Evolutionary conservation across 140 eudicot species (phyloP).

Genomic region (Senecio squalidus): DNA sequence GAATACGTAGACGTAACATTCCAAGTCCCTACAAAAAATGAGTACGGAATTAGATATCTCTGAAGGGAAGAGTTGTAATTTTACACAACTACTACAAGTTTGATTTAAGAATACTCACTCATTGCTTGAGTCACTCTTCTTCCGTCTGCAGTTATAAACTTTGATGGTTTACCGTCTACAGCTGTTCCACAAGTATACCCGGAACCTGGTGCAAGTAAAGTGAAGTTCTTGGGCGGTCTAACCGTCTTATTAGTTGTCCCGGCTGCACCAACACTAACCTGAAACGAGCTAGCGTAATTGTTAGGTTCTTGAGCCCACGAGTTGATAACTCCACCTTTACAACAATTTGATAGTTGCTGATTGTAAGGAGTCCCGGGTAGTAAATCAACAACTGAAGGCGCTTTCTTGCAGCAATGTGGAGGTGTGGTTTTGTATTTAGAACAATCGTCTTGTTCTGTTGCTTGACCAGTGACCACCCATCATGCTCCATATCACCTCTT

Average conservation of each 20-base stretch:
- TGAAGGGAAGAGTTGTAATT: conserved; percentile 12
- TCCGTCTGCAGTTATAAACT: conserved; percentile 39
- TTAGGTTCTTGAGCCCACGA: no score
- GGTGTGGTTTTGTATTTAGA: conserved; percentile 45
- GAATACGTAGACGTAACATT: conserved; percentile 90
- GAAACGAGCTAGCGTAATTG: no score
- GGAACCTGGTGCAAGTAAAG: conserved; percentile 30
- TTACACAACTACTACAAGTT: conserved; percentile 7
- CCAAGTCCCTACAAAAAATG: conserved; percentile 87
- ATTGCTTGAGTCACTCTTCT: conserved; percentile 79
- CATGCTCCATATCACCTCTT: conserved; percentile 91
- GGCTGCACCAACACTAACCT: no score
- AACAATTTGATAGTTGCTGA: no score
- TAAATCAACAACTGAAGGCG: conserved; percentile 64
- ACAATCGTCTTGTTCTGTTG: conserved; percentile 85
- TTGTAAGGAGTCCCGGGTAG: conserved; percentile 57
- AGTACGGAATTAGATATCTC: conserved; percentile 6
- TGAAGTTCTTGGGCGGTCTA: neutral
- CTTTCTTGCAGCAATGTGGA: conserved; percentile 82
- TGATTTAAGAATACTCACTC: neutral
- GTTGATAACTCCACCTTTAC: no score
- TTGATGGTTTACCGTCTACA: no score
- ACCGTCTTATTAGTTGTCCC: no score
- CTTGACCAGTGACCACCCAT: conserved; percentile 81
- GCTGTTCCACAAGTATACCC: no score